phyloP scores from a whole-genome alignment of 495 filamentous ascomycete genomes.

The Neurospora pannonica region DNA sequence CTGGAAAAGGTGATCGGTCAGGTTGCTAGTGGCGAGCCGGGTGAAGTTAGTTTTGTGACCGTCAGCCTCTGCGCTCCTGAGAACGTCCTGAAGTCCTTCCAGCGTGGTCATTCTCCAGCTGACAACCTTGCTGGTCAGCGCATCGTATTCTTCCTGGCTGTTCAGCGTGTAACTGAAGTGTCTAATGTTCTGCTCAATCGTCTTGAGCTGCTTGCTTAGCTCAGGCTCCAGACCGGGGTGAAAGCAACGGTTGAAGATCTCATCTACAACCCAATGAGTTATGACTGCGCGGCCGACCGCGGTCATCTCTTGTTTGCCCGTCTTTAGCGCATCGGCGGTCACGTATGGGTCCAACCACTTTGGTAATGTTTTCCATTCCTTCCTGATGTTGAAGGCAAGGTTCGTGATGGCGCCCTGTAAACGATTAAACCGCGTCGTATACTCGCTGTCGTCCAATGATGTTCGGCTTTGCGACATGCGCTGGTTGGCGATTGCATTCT shows the following conservation, averaged over 20 bases:
- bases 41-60: slow-evolving; percentile 58
- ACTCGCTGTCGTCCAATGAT: slow-evolving; percentile 93
- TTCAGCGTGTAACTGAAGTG: slow-evolving; percentile 55
- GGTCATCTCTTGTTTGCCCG: slow-evolving; percentile 93
- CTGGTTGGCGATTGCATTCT: slow-evolving; percentile 94
- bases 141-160: slow-evolving; percentile 82
- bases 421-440: slow-evolving; percentile 78
- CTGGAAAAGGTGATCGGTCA: slow-evolving; percentile 59
- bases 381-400: slow-evolving; percentile 86
- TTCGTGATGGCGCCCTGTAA: slow-evolving; percentile 94
- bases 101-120: slow-evolving; percentile 91
- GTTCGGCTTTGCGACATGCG: slow-evolving; percentile 90
- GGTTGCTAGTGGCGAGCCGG: slow-evolving; percentile 55
- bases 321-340: slow-evolving; percentile 70
- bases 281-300: slow-evolving; percentile 87
- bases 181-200: slow-evolving; percentile 84
- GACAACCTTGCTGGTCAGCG: slow-evolving; percentile 74
- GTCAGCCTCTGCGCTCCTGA: slow-evolving; percentile 54
- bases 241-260: slow-evolving; percentile 84
- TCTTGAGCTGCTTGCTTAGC: slow-evolving; percentile 70
- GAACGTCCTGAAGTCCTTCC: slow-evolving; percentile 70
- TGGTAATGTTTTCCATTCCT: slow-evolving; percentile 78
- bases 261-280: slow-evolving; percentile 81
- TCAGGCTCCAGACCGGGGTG: slow-evolving; percentile 73
- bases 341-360: slow-evolving; percentile 67